phyloP scores from a whole-genome alignment of 495 filamentous ascomycete genomes.

The Choiromyces venosus region DNA sequence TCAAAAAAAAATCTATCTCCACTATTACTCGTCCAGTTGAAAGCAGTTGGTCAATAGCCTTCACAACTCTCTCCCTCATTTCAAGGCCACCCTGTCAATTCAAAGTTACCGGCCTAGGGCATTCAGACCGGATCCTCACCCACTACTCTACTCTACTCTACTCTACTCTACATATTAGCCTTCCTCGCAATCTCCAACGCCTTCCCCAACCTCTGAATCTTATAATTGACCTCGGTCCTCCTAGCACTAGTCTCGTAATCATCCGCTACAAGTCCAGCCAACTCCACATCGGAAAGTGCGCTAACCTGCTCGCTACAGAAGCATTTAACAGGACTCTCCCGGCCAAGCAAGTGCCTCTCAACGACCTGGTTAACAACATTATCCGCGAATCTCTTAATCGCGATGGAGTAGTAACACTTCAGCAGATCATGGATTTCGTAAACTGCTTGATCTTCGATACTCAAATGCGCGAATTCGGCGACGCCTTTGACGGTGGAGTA shows the following conservation, averaged over 20 bases:
- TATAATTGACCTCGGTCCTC: constrained; percentile 43
- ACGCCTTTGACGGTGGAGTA: not conserved
- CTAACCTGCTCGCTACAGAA: constrained; percentile 46
- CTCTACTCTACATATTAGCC: constrained; percentile 8
- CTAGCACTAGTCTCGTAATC: constrained; percentile 38
- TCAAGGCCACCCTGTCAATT: not conserved
- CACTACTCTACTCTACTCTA: too few relatives aligned
- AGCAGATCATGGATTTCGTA: constrained; percentile 47
- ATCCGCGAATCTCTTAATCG: constrained; percentile 47
- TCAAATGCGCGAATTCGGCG: constrained; percentile 23
- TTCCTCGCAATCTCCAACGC: constrained; percentile 43
- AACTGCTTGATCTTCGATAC: constrained; percentile 43
- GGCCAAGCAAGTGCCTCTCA: constrained; percentile 42
- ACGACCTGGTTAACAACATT: constrained; percentile 46
- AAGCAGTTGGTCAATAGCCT: not conserved
- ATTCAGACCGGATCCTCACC: not conserved
- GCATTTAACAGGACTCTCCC: constrained; percentile 32
- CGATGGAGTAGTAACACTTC: constrained; percentile 47
- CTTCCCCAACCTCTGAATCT: constrained; percentile 46
- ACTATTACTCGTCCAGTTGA: not conserved
- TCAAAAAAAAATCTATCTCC: not conserved
- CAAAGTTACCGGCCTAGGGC: not conserved
- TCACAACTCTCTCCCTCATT: not conserved
- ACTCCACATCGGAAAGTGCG: constrained; percentile 42
- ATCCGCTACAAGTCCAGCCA: constrained; percentile 52